Evolutionary conservation across 768 basidiomycete genomes (phyloP).

Genomic region (Russula griseocarnosa): DNA sequence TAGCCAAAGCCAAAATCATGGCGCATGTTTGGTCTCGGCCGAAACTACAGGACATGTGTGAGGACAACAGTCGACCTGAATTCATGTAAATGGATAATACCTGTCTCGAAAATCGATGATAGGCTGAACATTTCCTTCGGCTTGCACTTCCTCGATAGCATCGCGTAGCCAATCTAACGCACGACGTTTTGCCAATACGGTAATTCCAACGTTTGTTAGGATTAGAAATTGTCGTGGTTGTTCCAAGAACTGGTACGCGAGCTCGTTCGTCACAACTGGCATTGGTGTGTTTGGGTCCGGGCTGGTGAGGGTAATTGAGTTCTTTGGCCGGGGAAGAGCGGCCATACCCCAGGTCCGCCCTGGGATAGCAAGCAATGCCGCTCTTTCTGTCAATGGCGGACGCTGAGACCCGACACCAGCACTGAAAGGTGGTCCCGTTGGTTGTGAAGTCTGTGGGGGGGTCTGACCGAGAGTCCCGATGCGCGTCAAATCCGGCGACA

Average conservation of each 20-base stretch:
- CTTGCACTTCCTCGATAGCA: slow-evolving; percentile 77
- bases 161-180: slow-evolving; percentile 81
- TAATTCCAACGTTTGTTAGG: slow-evolving; percentile 81
- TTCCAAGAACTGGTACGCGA: slow-evolving; percentile 77
- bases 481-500: slow-evolving; percentile 69
- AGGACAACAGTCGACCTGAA: slow-evolving; percentile 17
- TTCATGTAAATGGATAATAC: slow-evolving; percentile 32
- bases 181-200: slow-evolving; percentile 73
- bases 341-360: slow-evolving; percentile 86
- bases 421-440: slow-evolving; percentile 41
- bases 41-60: slow-evolving; percentile 49
- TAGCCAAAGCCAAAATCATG: slow-evolving; percentile 83
- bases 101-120: slow-evolving; percentile 80
- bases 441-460: slow-evolving; percentile 42
- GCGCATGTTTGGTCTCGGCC: slow-evolving; percentile 90
- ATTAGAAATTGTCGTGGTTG: slow-evolving; percentile 78
- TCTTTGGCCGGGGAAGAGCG: slow-evolving; percentile 41
- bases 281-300: slow-evolving; percentile 38
- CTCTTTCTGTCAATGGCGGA: slow-evolving; percentile 71
- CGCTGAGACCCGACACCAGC: slow-evolving; percentile 40
- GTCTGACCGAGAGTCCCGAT: slow-evolving; percentile 67
- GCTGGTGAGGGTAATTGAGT: slow-evolving; percentile 34
- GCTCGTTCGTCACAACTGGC: slow-evolving; percentile 67
- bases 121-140: slow-evolving; percentile 70
- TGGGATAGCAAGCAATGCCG: slow-evolving; percentile 70